Percentiles rank a stretch among this genome's conserved stretches.
Conservation (phyloP, 148 eudicot species). For the Bassia scoparia region DNA sequence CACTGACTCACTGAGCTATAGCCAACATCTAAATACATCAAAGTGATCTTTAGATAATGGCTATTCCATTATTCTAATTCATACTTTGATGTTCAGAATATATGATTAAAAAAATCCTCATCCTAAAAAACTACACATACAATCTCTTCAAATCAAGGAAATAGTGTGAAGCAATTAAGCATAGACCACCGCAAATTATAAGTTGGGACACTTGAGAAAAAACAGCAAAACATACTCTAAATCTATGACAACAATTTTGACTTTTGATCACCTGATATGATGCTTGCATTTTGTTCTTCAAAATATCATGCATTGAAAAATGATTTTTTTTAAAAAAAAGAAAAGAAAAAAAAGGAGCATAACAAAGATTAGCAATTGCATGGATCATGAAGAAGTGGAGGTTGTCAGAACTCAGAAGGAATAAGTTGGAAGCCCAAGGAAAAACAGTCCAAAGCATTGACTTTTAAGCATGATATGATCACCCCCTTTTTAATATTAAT, state of each 20-base stretch:
- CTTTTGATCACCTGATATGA: conserved; percentile 29
- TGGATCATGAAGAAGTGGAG: conserved; percentile 27
- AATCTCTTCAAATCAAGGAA: not conserved
- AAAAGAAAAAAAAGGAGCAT: no score
- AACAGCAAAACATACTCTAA: not conserved
- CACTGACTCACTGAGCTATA: no score
- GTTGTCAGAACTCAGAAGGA: conserved; percentile 31
- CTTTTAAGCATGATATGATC: conserved; percentile 19
- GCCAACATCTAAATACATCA: no score
- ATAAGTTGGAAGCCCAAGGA: conserved; percentile 35
- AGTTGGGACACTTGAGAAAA: conserved; percentile 23
- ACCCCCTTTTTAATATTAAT: not conserved
- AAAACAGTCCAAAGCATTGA: conserved; percentile 25
- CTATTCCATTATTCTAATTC: no score
- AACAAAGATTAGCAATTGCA: conserved; percentile 18
- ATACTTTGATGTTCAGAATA: not conserved
- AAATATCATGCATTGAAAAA: not conserved
- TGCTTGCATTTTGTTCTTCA: no score
- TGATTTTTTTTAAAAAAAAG: not conserved
- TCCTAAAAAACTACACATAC: no score
- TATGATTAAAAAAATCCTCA: no score
- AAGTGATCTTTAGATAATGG: no score
- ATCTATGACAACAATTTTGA: conserved; percentile 16
- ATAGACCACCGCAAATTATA: conserved; percentile 20
- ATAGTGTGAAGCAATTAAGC: conserved; percentile 7